phyloP scores from a whole-genome alignment of 2,329 filamentous ascomycete species.

The Calonectria henricotiae region DNA sequence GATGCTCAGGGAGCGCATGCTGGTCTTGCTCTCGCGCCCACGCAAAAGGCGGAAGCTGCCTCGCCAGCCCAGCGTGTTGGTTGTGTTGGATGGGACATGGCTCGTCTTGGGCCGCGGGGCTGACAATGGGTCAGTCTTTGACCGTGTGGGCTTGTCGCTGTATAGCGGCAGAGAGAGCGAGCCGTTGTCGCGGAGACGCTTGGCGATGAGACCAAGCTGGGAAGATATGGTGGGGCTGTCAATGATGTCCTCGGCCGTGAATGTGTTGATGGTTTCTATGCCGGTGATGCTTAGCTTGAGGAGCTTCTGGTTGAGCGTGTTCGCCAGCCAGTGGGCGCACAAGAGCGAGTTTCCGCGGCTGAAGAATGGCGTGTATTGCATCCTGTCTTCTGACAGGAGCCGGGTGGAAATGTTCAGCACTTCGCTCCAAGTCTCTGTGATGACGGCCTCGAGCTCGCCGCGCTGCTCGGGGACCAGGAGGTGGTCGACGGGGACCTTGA shows the following conservation, averaged over 20 bases:
- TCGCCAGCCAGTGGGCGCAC: constrained; percentile 65
- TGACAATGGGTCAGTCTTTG: constrained; percentile 26
- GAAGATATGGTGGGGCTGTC: constrained; percentile 66
- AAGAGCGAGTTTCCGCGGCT: constrained; percentile 68
- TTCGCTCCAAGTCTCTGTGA: constrained; percentile 64
- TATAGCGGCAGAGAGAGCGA: constrained; percentile 40
- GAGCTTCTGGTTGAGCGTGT: constrained; percentile 63
- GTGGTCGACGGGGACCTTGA: constrained; percentile 38
- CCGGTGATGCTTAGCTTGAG: constrained; percentile 58
- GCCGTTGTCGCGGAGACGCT: constrained; percentile 48
- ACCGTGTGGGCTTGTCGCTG: constrained; percentile 37
- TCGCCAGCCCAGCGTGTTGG: constrained; percentile 38
- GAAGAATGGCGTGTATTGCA: constrained; percentile 67
- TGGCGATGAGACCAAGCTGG: constrained; percentile 64
- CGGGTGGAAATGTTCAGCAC: constrained; percentile 61
- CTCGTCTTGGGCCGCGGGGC: constrained; percentile 26
- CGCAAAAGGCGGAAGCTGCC: constrained; percentile 47
- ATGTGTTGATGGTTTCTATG: constrained; percentile 56
- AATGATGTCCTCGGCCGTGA: constrained; percentile 68
- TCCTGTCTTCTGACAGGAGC: constrained; percentile 60
- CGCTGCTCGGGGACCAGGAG: constrained; percentile 62
- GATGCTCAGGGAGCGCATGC: constrained; percentile 49
- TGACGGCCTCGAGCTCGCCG: constrained; percentile 60
- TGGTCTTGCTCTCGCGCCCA: constrained; percentile 39
- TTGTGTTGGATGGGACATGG: not conserved